Conservation (phyloP, 768 basidiomycete species). For the Naganishia vaughanmartiniae region DNA sequence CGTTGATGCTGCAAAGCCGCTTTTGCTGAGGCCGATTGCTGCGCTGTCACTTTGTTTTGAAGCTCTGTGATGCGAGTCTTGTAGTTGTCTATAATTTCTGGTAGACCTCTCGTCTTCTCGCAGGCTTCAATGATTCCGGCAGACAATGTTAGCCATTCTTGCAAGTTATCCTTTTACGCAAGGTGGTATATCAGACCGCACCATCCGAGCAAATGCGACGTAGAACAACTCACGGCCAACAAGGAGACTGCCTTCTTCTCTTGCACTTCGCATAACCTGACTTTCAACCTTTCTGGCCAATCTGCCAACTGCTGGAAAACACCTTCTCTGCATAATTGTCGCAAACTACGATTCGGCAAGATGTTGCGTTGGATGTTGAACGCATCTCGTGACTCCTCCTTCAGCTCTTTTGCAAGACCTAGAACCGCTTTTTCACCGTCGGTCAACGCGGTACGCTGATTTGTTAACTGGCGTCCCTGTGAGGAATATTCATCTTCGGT, state of each 20-base stretch:
- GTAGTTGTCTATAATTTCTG: conserved; percentile 5
- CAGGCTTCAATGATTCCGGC: conserved; percentile 21
- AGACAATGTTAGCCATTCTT: conserved; percentile 10
- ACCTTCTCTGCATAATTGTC: conserved; percentile 9
- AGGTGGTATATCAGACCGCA: background rate
- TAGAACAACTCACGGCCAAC: background rate
- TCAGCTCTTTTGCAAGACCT: conserved; percentile 13
- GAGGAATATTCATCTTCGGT: conserved; percentile 10
- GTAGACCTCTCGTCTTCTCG: conserved; percentile 12
- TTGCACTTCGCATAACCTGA: background rate
- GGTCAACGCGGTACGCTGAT: background rate
- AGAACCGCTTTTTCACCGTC: background rate
- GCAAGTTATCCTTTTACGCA: conserved; percentile 4
- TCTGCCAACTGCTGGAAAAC: conserved; percentile 18
- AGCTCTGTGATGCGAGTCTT: background rate
- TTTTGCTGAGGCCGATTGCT: no score
- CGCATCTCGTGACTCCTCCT: conserved; percentile 13
- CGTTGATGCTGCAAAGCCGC: conserved; percentile 4
- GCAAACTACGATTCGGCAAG: background rate
- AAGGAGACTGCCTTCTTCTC: background rate
- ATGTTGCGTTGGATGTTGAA: background rate
- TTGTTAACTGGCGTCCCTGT: background rate
- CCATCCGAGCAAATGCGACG: background rate
- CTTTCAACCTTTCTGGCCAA: conserved; percentile 6
- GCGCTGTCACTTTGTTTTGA: background rate